Percentiles rank a stretch among this genome's conserved stretches.
phyloP scores from a whole-genome alignment of 2,329 filamentous ascomycete species.

The Hortaea werneckii region DNA sequence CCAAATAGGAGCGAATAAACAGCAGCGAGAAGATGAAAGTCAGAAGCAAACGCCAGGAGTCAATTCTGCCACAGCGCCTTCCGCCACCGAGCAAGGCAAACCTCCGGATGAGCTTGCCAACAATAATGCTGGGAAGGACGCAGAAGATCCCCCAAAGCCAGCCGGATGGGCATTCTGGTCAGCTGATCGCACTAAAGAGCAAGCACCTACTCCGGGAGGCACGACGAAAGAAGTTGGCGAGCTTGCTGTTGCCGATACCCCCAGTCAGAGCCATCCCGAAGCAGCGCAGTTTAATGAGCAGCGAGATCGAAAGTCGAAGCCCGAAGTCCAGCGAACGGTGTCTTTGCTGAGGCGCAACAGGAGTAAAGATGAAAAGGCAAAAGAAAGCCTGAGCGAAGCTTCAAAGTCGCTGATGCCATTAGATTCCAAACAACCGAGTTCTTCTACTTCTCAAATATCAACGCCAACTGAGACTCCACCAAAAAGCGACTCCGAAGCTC shows the following conservation, averaged over 20 bases:
- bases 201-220: constrained; percentile 46
- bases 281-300: constrained; percentile 42
- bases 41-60: constrained; percentile 6
- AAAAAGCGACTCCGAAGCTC: constrained; percentile 23
- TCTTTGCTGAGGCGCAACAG: constrained; percentile 17
- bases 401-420: constrained; percentile 14
- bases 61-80: constrained; percentile 7
- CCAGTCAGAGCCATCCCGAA: constrained; percentile 40
- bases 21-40: constrained; percentile 1
- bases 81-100: constrained; percentile 4
- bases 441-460: constrained; percentile 10
- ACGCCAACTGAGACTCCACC: constrained; percentile 10
- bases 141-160: constrained; percentile 27
- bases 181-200: constrained; percentile 43
- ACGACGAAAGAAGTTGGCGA: constrained; percentile 46
- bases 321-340: constrained; percentile 10
- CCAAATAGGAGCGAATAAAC: constrained; percentile 13
- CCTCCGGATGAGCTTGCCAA: constrained; percentile 5
- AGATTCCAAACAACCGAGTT: constrained; percentile 12
- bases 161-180: constrained; percentile 81
- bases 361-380: constrained; percentile 11
- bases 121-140: constrained; percentile 2
- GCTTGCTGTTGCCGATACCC: constrained; percentile 41
- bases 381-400: constrained; percentile 12
- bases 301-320: constrained; percentile 11